Evolutionary conservation across 129 eudicot genomes (phyloP).

Genomic region (Tanacetum coccineum): DNA sequence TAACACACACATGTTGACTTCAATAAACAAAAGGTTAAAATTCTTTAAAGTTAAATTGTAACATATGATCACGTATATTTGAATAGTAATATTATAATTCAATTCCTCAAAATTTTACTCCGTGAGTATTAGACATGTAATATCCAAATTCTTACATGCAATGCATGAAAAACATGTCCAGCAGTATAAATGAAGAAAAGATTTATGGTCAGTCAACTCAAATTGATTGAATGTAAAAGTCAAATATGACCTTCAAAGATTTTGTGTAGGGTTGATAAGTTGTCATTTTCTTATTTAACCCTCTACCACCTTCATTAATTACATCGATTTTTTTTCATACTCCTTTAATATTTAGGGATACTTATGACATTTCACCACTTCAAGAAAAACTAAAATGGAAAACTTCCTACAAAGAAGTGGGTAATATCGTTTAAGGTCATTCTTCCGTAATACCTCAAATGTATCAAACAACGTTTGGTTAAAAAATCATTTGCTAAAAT

Average conservation of each 20-base stretch:
- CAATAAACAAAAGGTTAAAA: neutral
- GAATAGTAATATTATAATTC: neutral
- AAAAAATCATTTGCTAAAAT: neutral
- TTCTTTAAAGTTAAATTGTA: neutral
- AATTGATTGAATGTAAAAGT: conserved; percentile 8
- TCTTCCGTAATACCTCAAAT: neutral
- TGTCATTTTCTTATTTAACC: conserved; percentile 14
- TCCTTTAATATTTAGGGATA: conserved; percentile 1
- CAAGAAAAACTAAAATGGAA: neutral
- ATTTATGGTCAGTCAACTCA: conserved; percentile 7
- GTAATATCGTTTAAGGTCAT: neutral
- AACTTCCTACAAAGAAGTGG: neutral
- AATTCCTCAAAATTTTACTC: neutral
- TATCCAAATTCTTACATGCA: neutral
- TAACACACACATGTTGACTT: neutral
- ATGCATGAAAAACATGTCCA: neutral
- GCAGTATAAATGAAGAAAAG: neutral
- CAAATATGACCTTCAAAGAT: neutral
- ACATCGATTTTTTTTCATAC: conserved; percentile 13
- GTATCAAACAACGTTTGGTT: neutral
- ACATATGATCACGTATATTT: neutral
- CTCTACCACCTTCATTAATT: neutral
- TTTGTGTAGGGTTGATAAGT: conserved; percentile 1
- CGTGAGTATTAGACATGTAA: neutral
- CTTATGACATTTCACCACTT: neutral